Conservation (phyloP, 148 eudicot species). For the Arbutus unedo region DNA sequence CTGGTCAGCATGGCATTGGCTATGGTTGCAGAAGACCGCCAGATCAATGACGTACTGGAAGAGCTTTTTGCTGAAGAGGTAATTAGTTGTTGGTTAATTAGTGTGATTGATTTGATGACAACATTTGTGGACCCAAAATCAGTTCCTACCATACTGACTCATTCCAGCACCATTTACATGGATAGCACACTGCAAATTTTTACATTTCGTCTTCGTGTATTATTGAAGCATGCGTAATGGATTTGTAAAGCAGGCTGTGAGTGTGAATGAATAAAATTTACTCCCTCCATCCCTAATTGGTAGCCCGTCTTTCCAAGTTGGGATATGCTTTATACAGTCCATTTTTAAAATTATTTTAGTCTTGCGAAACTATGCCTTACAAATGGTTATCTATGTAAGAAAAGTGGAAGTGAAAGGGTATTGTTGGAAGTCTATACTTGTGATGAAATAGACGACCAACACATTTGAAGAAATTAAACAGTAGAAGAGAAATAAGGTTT, state of each 20-base stretch:
- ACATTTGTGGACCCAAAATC: not conserved
- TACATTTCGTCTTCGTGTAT: not conserved
- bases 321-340: not conserved
- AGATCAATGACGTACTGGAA: slow-evolving; percentile 53
- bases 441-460: not conserved
- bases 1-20: slow-evolving; percentile 65
- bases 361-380: not conserved
- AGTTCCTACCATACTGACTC: not conserved
- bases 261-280: not conserved
- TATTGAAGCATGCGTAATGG: not conserved
- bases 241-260: not conserved
- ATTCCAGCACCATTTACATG: not conserved
- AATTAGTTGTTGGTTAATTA: not conserved
- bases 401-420: not conserved
- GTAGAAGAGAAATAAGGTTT: not conserved
- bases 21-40: slow-evolving; percentile 68
- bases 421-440: not conserved
- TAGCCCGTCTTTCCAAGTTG: not conserved
- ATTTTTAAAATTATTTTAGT: not conserved
- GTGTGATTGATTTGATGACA: not conserved
- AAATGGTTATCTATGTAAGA: not conserved
- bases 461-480: not conserved
- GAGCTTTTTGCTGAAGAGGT: slow-evolving; percentile 71
- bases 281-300: not conserved
- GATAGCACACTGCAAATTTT: not conserved